phyloP scores from a whole-genome alignment of 1,284 basidiomycete species.

The Boletus mariae region DNA sequence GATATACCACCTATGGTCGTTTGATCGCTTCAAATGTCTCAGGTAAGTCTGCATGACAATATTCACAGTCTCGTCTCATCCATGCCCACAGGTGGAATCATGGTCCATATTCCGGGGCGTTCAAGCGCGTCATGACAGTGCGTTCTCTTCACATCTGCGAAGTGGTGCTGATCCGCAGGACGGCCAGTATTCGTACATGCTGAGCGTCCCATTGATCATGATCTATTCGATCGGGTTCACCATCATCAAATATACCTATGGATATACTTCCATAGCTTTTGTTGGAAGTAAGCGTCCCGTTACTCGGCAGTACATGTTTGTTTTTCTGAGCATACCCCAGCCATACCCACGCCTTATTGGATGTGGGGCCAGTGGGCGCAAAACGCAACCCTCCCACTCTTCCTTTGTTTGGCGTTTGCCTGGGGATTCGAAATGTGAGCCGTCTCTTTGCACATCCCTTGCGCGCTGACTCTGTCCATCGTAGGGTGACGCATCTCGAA shows the following conservation, averaged over 20 bases:
- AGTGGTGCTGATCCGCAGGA: neutral
- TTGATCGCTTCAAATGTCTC: constrained; percentile 71
- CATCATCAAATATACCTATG: constrained; percentile 67
- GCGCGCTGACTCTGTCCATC: neutral
- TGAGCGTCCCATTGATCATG: constrained; percentile 57
- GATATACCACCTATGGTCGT: constrained; percentile 71
- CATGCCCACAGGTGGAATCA: constrained; percentile 54
- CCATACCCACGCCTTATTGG: constrained; percentile 59
- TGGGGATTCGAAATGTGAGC: constrained; percentile 74
- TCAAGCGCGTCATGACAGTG: constrained; percentile 79
- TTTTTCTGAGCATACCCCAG: constrained; percentile 24
- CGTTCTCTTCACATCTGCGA: constrained; percentile 21
- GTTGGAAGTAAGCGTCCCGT: constrained; percentile 46
- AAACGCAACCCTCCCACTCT: constrained; percentile 57
- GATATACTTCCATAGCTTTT: constrained; percentile 45
- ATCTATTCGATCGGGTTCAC: constrained; percentile 60
- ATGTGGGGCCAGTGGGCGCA: constrained; percentile 50
- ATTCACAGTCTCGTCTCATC: neutral
- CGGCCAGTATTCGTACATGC: constrained; percentile 67
- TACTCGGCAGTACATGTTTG: too few relatives aligned
- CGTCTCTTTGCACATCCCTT: neutral
- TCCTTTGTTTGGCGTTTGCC: constrained; percentile 55
- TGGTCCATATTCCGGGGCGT: constrained; percentile 60
- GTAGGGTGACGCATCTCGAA: constrained; percentile 74
- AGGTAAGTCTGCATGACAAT: constrained; percentile 39